Evolutionary conservation across 1,284 basidiomycete genomes (phyloP), one percentile per base, ranked within the genome.

Genomic region (Cutaneotrichosporon cavernicola): DNA sequence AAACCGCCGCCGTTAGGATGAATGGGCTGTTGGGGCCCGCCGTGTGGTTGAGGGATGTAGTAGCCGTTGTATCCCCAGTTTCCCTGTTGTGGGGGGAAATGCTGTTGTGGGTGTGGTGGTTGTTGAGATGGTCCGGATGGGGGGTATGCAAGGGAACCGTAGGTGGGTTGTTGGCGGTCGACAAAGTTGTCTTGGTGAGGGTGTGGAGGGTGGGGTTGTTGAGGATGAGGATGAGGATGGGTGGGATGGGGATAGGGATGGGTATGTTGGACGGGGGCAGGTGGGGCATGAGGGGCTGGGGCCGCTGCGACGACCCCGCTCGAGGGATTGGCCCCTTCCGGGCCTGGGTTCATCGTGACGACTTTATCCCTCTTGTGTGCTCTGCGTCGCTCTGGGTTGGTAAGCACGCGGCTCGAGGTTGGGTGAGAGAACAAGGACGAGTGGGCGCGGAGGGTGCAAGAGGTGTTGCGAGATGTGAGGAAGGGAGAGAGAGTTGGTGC

Each of bases 71-170:
- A 60, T 16, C 51, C 46, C 55, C 59, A 60, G 46, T 32, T 49
- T n/a, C 30, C 36, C 16, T 51, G 49, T 30, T 61, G 49, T 63
- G 65, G 64, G 13, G n/a, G 49, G n/a, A 34, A 50, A 21, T 52
- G 32, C 30, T 53, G 50, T 32, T 26, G 57, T 22, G 38, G 56
- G 31, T 36, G 58, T 9, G 51, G 47, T 26, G 60, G 64, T 14
- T 43, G 59, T 52, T 65, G 66, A 10, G 66, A 68, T 22, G 66
- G 66, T 8, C 66, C 66, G 2, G 65, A 61, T 10, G 66, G 30
- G n/a, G 61, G 61, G 58, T 56, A 68, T 38, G 63, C 64, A 16
- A 68, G 59, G 36, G 63, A 65, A 5, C 63, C 63, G 49, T 68
- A 68, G 21, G 62, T 58, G 36, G 66, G 63, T 53, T 53, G 51